Evolutionary conservation across 495 filamentous ascomycete species (phyloP).

Genomic region (Platismatia glauca): DNA sequence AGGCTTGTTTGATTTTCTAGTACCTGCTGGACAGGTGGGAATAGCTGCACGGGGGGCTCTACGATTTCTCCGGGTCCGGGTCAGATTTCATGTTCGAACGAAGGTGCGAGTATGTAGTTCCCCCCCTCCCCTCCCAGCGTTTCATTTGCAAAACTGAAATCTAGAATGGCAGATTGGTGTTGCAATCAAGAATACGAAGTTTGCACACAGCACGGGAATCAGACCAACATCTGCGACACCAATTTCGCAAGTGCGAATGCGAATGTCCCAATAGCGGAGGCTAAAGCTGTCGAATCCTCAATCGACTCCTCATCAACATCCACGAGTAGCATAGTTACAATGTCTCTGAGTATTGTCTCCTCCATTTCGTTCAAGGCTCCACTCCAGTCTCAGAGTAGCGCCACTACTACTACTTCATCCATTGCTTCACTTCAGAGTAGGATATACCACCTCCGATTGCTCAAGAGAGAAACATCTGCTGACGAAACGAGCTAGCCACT

Average conservation of each 20-base stretch:
- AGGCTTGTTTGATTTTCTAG: not conserved
- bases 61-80: not conserved
- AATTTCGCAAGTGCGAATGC: not conserved
- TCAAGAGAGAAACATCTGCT: not conserved
- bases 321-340: not conserved
- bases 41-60: not conserved
- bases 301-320: not conserved
- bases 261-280: not conserved
- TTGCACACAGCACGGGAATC: not conserved
- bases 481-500: not conserved
- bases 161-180: not conserved
- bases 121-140: not conserved
- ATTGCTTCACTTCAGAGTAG: no score
- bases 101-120: constrained; percentile 1
- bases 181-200: not conserved
- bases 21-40: not conserved
- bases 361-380: not conserved
- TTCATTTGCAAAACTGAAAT: not conserved
- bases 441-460: no score
- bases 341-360: not conserved
- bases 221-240: not conserved
- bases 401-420: no score
- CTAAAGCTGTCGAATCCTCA: not conserved
- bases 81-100: not conserved
- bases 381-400: not conserved